Percentiles rank a stretch among this genome's conserved stretches.
phyloP scores from a whole-genome alignment of 2,329 filamentous ascomycete genomes.

The Aureobasidium zeae region DNA sequence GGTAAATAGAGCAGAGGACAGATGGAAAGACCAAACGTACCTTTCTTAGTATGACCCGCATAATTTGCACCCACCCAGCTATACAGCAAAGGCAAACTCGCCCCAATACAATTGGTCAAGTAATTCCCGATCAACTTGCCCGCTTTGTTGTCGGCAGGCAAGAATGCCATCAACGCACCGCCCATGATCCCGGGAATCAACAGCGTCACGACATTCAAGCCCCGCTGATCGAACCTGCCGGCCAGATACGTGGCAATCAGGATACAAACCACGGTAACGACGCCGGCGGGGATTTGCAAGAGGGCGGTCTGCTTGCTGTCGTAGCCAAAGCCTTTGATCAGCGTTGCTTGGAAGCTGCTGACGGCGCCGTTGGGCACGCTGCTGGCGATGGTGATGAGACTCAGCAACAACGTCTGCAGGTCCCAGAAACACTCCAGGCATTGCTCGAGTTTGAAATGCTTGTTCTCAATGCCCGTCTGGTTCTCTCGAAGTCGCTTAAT shows the following conservation, averaged over 20 bases:
- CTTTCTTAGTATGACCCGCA: conserved; percentile 61
- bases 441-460: conserved; percentile 40
- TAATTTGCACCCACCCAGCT: conserved; percentile 41
- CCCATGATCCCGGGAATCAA: conserved; percentile 25
- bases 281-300: conserved; percentile 50
- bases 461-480: conserved; percentile 44
- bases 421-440: conserved; percentile 38
- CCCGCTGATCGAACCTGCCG: conserved; percentile 24
- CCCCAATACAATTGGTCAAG: conserved; percentile 32
- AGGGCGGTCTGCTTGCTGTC: conserved; percentile 25
- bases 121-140: conserved; percentile 37
- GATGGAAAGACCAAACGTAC: conserved; percentile 1
- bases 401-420: conserved; percentile 36
- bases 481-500: conserved; percentile 38
- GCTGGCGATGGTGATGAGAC: conserved; percentile 29
- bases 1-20: not conserved
- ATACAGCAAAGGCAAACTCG: conserved; percentile 31
- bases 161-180: conserved; percentile 25
- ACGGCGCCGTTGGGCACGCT: conserved; percentile 36
- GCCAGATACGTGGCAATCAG: conserved; percentile 24
- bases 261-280: conserved; percentile 36
- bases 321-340: conserved; percentile 28
- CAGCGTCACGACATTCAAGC: conserved; percentile 23
- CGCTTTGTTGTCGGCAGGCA: conserved; percentile 32
- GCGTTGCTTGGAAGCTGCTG: conserved; percentile 28